A percentile compares a stretch with the other conserved stretches of the same genome.
These are phyloP conservation scores for Limtongozyma cylindracea DNA, from an alignment of 805 yeast genomes.

Conservation along the genomic window DNA sequence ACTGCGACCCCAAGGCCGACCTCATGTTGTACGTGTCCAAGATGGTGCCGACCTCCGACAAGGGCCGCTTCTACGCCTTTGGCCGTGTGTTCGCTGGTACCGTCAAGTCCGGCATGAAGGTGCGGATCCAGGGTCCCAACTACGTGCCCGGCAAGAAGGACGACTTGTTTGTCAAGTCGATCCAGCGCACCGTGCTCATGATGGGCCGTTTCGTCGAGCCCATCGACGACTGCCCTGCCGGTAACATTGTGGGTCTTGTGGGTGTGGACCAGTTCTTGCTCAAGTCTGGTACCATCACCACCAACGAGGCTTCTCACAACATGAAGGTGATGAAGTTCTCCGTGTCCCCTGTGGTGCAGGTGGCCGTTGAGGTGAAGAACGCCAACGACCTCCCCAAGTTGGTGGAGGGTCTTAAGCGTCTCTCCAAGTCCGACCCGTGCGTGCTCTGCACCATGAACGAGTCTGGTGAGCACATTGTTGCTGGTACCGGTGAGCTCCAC, in stretches of 20 bases:
- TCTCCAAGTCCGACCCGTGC: slow-evolving; percentile 99
- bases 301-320: slow-evolving; percentile 93
- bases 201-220: slow-evolving; percentile 98
- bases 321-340: slow-evolving; percentile 99
- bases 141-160: slow-evolving; percentile 96
- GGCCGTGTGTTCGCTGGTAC: slow-evolving; percentile 99
- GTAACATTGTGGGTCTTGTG: slow-evolving; percentile 99
- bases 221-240: slow-evolving; percentile 98
- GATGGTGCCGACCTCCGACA: slow-evolving; percentile 99
- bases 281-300: slow-evolving; percentile 98
- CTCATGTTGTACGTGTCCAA: slow-evolving; percentile 98
- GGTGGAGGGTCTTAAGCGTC: slow-evolving; percentile 99
- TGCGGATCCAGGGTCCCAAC: slow-evolving; percentile 99
- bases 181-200: slow-evolving; percentile 98
- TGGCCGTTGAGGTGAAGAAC: slow-evolving; percentile 98
- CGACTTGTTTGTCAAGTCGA: slow-evolving; percentile 87
- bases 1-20: slow-evolving; percentile 97
- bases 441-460: slow-evolving; percentile 69
- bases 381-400: slow-evolving; percentile 98
- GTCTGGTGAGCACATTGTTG: slow-evolving; percentile 99
- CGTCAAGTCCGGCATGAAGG: slow-evolving; percentile 96
- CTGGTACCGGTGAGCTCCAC: slow-evolving; percentile 99
- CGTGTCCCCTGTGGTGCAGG: slow-evolving; percentile 98
- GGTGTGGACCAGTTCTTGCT: slow-evolving; percentile 99
- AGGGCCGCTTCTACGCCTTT: slow-evolving; percentile 99